Base-by-base conservation (phyloP, 2,329 filamentous ascomycete genomes). In the Capronia americana region DNA sequence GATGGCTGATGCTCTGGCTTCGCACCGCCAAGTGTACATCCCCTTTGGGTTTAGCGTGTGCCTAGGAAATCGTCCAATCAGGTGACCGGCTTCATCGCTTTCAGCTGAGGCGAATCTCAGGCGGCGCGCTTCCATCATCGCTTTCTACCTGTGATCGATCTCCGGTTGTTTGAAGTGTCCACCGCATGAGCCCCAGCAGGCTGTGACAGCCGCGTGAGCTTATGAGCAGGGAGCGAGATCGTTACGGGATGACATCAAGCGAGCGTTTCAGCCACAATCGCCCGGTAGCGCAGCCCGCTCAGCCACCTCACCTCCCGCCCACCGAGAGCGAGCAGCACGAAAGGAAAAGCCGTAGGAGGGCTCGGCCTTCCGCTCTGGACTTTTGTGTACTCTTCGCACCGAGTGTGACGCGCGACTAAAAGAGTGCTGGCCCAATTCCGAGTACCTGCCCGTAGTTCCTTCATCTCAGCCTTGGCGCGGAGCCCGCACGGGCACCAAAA, bases 221-320 rank as follows among this genome's bases (percentile, higher is more conserved):
- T 11, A 24, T 11, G 11, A 4, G 20, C 4, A 6, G 24, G 24
- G 14, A 51, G 38, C 8, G 20, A n/a, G 6, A 7, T 20, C 12
- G 10, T 4, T 23, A 20, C 3, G 14, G 17, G 10, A 23, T 32
- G n/a, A 48, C 30, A 24, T 50, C 57, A 28, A 41, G 44, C 17
- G 20, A n/a, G n/a, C 6, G 10, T 38, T 41, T 41, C 46, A 61
- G 57, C 57, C 57, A 61, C 57, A 61, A 61, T 61, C 57, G 48
- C 48, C 10, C 14, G 20, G 20, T 11, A 26, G 14, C 20, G 7
- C 26, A 6, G 6, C 7, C 38, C 14, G 57, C 57, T 24, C 17
- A 51, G 57, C 46, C 57, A 4, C 8, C 46, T 32, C 41, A 7
- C 38, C 38, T 44, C 7, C 28, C 26, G 26, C 26, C 44, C 8